phyloP scores from a whole-genome alignment of 2,329 filamentous ascomycete genomes.

The Ceratocystis lukuohia region DNA sequence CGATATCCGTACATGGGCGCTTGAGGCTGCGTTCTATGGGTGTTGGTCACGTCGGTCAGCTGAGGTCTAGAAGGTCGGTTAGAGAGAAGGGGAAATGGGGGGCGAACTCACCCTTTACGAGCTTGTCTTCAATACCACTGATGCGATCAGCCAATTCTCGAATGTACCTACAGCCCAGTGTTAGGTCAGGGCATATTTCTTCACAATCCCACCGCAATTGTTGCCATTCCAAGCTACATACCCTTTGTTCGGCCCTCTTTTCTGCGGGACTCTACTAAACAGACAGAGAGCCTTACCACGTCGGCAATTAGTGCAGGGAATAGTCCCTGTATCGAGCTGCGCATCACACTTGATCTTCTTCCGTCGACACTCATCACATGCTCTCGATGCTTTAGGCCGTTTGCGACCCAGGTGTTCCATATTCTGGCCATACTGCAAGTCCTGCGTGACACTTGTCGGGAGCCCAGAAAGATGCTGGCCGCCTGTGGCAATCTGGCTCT shows the following conservation, averaged over 20 bases:
- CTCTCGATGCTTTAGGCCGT: slow-evolving; percentile 72
- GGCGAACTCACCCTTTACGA: slow-evolving; percentile 31
- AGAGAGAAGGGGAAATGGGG: too few relatives aligned
- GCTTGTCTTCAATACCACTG: slow-evolving; percentile 66
- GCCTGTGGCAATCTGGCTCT: slow-evolving; percentile 19
- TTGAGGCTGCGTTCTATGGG: slow-evolving; percentile 25
- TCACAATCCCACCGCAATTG: not conserved
- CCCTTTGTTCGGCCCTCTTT: slow-evolving; percentile 80
- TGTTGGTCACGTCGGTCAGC: not conserved
- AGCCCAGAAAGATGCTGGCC: slow-evolving; percentile 8
- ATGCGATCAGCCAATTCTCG: slow-evolving; percentile 81
- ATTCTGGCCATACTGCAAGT: slow-evolving; percentile 22
- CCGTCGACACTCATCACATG: slow-evolving; percentile 76
- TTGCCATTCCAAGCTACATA: slow-evolving; percentile 41
- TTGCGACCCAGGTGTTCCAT: slow-evolving; percentile 46
- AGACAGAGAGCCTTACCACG: slow-evolving; percentile 64
- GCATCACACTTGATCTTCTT: slow-evolving; percentile 89
- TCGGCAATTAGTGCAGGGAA: slow-evolving; percentile 69
- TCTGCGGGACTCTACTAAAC: slow-evolving; percentile 79
- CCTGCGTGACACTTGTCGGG: slow-evolving; percentile 20
- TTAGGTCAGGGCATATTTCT: slow-evolving; percentile 19
- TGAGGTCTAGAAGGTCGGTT: not conserved
- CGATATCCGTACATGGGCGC: slow-evolving; percentile 37
- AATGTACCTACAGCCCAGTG: slow-evolving; percentile 56
- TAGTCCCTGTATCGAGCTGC: slow-evolving; percentile 55